These are phyloP conservation scores for Blepharisma stoltei DNA, from an alignment of 73 alveolate genomes.

Conservation along the genomic window DNA sequence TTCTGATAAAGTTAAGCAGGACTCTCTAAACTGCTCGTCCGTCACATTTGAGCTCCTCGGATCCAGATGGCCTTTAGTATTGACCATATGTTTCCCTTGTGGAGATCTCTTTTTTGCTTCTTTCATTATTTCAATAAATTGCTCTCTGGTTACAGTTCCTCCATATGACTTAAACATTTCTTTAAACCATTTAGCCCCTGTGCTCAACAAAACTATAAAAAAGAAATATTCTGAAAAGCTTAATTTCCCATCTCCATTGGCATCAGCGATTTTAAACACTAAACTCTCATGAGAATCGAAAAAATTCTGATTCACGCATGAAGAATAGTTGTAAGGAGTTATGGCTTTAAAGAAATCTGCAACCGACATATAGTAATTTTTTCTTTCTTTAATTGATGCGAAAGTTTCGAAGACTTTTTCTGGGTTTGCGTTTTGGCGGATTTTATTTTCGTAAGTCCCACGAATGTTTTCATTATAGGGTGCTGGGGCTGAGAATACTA, in stretches of 20 bases:
- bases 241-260: conserved; percentile 51
- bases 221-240: conserved; percentile 70
- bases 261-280: conserved; percentile 52
- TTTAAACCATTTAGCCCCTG: conserved; percentile 34
- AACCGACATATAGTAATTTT: conserved; percentile 51
- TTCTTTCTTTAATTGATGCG: conserved; percentile 52
- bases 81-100: conserved; percentile 49
- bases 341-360: conserved; percentile 58
- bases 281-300: conserved; percentile 40
- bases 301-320: conserved; percentile 39
- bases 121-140: conserved; percentile 38
- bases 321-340: conserved; percentile 58
- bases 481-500: conserved; percentile 30
- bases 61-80: conserved; percentile 41
- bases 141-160: conserved; percentile 29
- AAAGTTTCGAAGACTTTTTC: conserved; percentile 73
- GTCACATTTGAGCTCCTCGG: conserved; percentile 45
- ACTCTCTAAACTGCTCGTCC: conserved; percentile 49
- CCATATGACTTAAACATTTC: conserved; percentile 33
- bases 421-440: conserved; percentile 62
- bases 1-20: conserved; percentile 32
- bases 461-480: conserved; percentile 61
- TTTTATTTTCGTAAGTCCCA: conserved; percentile 73
- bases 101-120: conserved; percentile 45
- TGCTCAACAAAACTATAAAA: conserved; percentile 59